Evolutionary conservation across 2,329 filamentous ascomycete species (phyloP).

Genomic region (Scedosporium dehoogii): DNA sequence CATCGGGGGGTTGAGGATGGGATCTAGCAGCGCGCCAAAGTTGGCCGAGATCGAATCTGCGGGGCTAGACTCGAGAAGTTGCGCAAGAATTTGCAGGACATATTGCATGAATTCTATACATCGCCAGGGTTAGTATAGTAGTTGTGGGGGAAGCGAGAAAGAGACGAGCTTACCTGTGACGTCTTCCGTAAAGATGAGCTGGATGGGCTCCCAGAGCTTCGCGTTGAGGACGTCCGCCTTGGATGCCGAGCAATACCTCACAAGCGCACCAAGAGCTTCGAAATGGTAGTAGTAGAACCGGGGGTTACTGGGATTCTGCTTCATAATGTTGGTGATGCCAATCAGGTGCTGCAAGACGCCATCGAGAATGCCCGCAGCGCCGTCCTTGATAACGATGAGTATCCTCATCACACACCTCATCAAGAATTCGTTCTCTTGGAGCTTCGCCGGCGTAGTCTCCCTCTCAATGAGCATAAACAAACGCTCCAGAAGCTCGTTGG

Average conservation of each 20-base stretch:
- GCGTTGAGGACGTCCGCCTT: constrained; percentile 68
- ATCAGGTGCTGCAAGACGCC: constrained; percentile 75
- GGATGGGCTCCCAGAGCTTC: constrained; percentile 74
- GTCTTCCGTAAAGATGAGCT: constrained; percentile 67
- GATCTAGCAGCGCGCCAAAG: constrained; percentile 69
- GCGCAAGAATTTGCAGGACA: constrained; percentile 89
- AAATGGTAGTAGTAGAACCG: constrained; percentile 99
- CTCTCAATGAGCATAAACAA: constrained; percentile 87
- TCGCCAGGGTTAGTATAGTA: neutral
- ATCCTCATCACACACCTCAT: constrained; percentile 99
- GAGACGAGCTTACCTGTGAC: constrained; percentile 53
- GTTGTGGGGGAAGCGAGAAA: neutral
- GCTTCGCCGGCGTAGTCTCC: constrained; percentile 74
- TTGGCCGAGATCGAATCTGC: constrained; percentile 67
- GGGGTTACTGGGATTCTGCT: constrained; percentile 92
- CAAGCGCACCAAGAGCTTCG: constrained; percentile 82
- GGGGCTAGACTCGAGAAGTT: constrained; percentile 79
- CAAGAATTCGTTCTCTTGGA: constrained; percentile 97
- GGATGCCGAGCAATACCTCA: constrained; percentile 54
- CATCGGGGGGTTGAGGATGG: constrained; percentile 68
- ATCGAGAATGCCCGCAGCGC: constrained; percentile 63
- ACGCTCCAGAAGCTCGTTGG: constrained; percentile 79
- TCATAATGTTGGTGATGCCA: constrained; percentile 83
- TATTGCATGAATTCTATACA: constrained; percentile 78
- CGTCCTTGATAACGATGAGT: constrained; percentile 84